Base-by-base conservation (phyloP, 148 eudicot genomes). In the Amaranthus cruentus region DNA sequence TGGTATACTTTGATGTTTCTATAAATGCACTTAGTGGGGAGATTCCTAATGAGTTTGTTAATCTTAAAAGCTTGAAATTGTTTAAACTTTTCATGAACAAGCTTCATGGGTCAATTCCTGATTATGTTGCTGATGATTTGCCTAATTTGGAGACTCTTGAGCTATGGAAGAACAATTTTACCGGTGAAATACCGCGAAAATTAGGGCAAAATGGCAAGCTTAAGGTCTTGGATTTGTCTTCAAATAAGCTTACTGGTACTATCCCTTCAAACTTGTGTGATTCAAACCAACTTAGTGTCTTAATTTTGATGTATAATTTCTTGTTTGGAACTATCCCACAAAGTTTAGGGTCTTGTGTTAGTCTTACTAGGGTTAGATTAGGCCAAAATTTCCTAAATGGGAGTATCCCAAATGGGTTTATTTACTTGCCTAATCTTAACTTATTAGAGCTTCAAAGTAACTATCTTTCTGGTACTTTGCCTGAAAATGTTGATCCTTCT, bases 131-230 rank as follows among this genome's bases (percentile, higher is more conserved):
- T 6, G 89, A 87, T 67, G 70, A 46, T 28, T 83, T 81, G 14
- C 91, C 92, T 0, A 47, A 82, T 21, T 57, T 96, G 78, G 83
- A 84, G 48, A 81, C 71, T 21, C 93, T 96, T 38, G 73, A 65
- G 59, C 83, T 96, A 13, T 96, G 99, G 99, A 87, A 62, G 85
- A 96, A 96, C 90, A 96, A 92, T 72, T 96, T 96, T 84, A 96
- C 97, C 0, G 92, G 97, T 6, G 79, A 68, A 4, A 90, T 96
- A 46, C 99, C 99, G 53, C 52, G 71, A 55, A 86, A 80, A 67
- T 86, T 96, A 42, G 99, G 99, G 38, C 76, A 57, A 11, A 90
- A 90, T 69, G 83, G 84, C 74, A 83, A 73, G 71, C 92, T 96
- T 42, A 77, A 87, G 62, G 73, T 42, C 49, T 79, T 96, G 0